Evolutionary conservation across 164 flowering plant genomes (phyloP).

Genomic region (Paratinospora sagittata): DNA sequence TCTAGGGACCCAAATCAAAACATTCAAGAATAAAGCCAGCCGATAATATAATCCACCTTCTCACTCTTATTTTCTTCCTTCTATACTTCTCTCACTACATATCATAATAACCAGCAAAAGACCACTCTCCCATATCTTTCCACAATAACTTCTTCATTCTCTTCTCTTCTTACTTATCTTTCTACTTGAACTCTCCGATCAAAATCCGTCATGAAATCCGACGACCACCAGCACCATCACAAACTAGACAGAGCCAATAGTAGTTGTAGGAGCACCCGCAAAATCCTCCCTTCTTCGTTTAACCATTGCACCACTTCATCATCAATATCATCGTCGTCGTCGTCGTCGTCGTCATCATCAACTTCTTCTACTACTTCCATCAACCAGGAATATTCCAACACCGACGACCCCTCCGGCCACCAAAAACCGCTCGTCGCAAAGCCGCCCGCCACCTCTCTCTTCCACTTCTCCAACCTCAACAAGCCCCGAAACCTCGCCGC

Average conservation of each 20-base stretch:
- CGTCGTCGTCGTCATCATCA: no score
- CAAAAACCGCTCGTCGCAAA: not conserved
- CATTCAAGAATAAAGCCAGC: no score
- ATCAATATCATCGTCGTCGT: not conserved
- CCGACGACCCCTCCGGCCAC: not conserved
- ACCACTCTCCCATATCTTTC: no score
- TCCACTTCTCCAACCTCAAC: not conserved
- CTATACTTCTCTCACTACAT: no score
- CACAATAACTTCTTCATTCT: no score
- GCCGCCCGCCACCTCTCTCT: not conserved
- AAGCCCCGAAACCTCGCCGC: not conserved
- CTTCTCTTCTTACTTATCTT: not conserved
- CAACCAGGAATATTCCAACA: not conserved
- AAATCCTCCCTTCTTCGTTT: slow-evolving; percentile 1
- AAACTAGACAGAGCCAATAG: slow-evolving; percentile 7
- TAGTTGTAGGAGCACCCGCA: slow-evolving; percentile 5
- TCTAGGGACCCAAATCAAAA: not conserved
- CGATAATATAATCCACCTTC: no score
- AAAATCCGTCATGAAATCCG: slow-evolving; percentile 1
- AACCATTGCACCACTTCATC: not conserved
- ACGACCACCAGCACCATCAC: not conserved
- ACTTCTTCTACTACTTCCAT: no score
- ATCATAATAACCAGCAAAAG: no score
- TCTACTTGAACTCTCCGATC: not conserved
- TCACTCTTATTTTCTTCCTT: no score